Base-by-base conservation (phyloP, 2,329 filamentous ascomycete genomes). In the Pseudocercospora pini-densiflorae region DNA sequence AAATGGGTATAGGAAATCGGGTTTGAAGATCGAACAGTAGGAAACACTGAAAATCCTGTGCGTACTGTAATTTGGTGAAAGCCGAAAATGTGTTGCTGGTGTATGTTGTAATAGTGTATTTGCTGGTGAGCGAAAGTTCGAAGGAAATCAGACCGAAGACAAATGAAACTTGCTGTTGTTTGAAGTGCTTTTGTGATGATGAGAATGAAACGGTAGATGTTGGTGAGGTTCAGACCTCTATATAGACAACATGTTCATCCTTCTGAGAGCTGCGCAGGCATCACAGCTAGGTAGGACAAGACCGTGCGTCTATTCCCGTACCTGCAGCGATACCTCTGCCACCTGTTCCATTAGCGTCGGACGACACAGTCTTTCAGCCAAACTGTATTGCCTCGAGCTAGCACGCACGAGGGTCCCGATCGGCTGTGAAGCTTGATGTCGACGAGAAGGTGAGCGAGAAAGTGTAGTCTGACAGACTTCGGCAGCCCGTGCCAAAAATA, bases 301-400 rank as follows among this genome's bases (percentile, higher is more conserved):
- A 47, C 51, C 40, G 51, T 57, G 14, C 21, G 27, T 64, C 64
- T 67, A 69, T 67, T 67, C 62, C 62, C 59, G 67, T 67, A 64
- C 64, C 64, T 69, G 67, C 67, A 69, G 67, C 61, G 55, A 63
- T 55, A 59, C 54, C 54, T 27, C 63, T 65, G 63, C 63, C 51
- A 62, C 63, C 33, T 51, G 47, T 51, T 21, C 49, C 61, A 23
- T 53, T 62, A 59, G 64, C 59, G 43, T 62, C 60, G 53, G 64
- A 54, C 58, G 54, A 45, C 43, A n/a, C 59, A 45, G 53, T 55
- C 64, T 66, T 63, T 55, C 60, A 66, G 64, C 64, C 64, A 63
- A 23, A 57, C n/a, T 55, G 58, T 59, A 60, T 57, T 68, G 65
- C 65, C 59, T 62, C 59, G 47, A 64, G 62, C 62, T 65, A 58